phyloP scores from a whole-genome alignment of 345 rosid genomes.

The Aquilaria yunnanensis region DNA sequence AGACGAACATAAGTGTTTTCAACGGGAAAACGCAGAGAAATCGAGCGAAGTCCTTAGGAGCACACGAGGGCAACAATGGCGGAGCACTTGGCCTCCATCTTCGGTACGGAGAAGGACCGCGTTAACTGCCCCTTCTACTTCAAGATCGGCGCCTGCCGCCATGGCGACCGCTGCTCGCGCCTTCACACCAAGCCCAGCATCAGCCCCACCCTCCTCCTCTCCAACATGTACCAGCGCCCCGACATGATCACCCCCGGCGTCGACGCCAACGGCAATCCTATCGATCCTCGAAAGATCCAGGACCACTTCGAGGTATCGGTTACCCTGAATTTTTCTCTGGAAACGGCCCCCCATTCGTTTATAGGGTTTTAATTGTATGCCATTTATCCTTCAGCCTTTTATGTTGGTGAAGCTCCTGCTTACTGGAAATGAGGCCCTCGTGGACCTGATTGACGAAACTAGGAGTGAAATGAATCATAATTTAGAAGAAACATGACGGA shows the following conservation, averaged over 20 bases:
- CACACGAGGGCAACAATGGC: conserved; percentile 27
- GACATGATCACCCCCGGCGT: conserved; percentile 70
- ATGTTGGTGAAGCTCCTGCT: neutral
- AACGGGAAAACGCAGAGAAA: no score
- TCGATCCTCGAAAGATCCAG: conserved; percentile 57
- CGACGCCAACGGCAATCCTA: conserved; percentile 38
- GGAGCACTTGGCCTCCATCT: conserved; percentile 79
- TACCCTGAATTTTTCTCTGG: neutral
- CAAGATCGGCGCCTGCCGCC: conserved; percentile 81
- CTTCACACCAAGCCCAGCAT: conserved; percentile 73
- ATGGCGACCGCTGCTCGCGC: conserved; percentile 72
- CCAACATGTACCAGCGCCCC: conserved; percentile 78
- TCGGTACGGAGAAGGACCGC: conserved; percentile 78
- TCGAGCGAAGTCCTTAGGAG: neutral
- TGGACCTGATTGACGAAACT: no score
- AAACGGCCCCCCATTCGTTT: no score
- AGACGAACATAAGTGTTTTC: no score
- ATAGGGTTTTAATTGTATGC: neutral
- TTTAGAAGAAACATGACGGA: no score
- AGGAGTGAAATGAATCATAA: no score
- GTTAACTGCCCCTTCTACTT: conserved; percentile 85
- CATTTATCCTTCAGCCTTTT: neutral
- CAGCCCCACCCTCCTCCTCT: conserved; percentile 69
- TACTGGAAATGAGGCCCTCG: no score
- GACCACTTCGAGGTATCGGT: conserved; percentile 48